Evolutionary conservation across 2,329 filamentous ascomycete genomes (phyloP), one percentile per base, ranked within the genome.

Genomic region (Cladosporium sp.): DNA sequence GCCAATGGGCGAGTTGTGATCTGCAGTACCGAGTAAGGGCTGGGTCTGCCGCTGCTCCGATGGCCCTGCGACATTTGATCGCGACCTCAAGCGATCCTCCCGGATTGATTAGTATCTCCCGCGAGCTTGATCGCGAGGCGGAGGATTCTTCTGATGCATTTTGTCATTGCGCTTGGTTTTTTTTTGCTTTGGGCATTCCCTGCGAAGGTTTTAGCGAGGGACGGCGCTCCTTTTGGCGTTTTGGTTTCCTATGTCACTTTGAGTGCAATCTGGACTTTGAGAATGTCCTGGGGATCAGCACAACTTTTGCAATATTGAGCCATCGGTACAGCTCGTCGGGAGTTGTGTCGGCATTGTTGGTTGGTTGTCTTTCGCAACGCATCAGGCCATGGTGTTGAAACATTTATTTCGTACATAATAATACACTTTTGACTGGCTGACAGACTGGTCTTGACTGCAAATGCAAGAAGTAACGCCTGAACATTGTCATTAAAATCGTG

Each of bases 401-500:
- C 21, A 33, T 12, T 55, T 55, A 55, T 28, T 55, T 55, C 52
- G 52, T 55, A 33, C 28, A 55, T 55, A 55, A 55, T 55, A 55
- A 55, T 55, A 33, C 33, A 33, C 11, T 10, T 53, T 55, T 33
- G 28, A 31, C 14, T 18, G 50, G 50, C 26, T n/a, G 7, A 31
- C 26, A 53, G 6, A 52, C 49, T 31, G 50, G 23, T n/a, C 26
- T 53, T 53, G 26, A 29, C 12, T 53, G 23, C 26, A 53, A 31
- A 53, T 31, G 50, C 26, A 28, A 53, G 16, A 53, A 29, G 14
- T n/a, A 23, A 21, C 29, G 52, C 52, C 29, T 33, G 52, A 55
- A 55, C 29, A 21, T 55, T 55, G 28, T 55, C 52, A 55, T 55
- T n/a, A 55, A n/a, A 55, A 55, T 55, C 52, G 52, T 55, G n/a